Percentiles rank a stretch among this genome's conserved stretches.
Conservation (phyloP, 192 early-diverging fungal genomes). For the Umbelopsis ramanniana region DNA sequence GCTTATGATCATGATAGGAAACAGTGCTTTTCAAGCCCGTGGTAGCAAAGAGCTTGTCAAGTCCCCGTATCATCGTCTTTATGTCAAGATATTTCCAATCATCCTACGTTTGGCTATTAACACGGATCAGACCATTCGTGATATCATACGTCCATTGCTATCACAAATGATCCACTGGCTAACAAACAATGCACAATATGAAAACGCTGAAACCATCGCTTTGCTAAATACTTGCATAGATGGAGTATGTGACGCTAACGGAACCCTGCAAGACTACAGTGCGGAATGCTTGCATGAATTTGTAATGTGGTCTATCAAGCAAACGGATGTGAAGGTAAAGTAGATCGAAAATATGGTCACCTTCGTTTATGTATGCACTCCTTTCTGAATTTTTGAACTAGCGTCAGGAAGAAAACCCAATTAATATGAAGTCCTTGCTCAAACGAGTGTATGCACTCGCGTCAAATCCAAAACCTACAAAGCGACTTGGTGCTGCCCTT, state of each 20-base stretch:
- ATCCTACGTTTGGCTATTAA: slow-evolving; percentile 75
- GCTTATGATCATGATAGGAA: slow-evolving; percentile 77
- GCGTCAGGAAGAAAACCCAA: slow-evolving; percentile 53
- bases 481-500: slow-evolving; percentile 70
- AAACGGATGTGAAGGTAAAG: slow-evolving; percentile 45
- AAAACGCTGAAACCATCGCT: slow-evolving; percentile 78
- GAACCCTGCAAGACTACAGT: slow-evolving; percentile 70
- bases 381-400: not conserved
- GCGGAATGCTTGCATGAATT: slow-evolving; percentile 78
- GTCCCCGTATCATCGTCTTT: slow-evolving; percentile 67
- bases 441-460: slow-evolving; percentile 69
- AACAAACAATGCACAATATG: slow-evolving; percentile 73
- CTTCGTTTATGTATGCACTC: not conserved
- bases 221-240: slow-evolving; percentile 72
- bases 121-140: slow-evolving; percentile 70
- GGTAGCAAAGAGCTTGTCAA: slow-evolving; percentile 45
- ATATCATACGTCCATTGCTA: slow-evolving; percentile 65
- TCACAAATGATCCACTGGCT: slow-evolving; percentile 82
- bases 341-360: not conserved
- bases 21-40: slow-evolving; percentile 57
- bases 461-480: slow-evolving; percentile 61
- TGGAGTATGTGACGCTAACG: slow-evolving; percentile 54
- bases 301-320: slow-evolving; percentile 78
- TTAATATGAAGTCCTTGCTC: slow-evolving; percentile 74
- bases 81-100: slow-evolving; percentile 68